Percentiles rank a stretch among this genome's conserved stretches.
These are phyloP conservation scores for Haematococcus sp. DNA, from an alignment of 139 green algal species.

Conservation along the genomic window DNA sequence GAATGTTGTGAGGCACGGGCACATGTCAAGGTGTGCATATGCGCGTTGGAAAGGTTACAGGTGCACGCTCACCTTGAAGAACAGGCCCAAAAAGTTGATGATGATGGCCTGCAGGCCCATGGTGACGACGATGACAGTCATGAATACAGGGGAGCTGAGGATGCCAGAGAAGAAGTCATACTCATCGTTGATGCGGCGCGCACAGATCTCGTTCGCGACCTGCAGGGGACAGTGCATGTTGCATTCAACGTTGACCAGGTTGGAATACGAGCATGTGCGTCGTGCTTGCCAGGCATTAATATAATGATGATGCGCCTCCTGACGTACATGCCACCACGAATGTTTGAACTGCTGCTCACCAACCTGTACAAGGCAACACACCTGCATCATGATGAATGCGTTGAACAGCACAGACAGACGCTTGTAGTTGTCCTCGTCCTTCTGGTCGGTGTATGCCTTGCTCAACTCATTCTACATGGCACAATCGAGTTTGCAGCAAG, in stretches of 20 bases:
- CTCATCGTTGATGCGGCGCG: conserved; percentile 85
- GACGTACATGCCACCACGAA: neutral
- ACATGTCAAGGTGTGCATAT: neutral
- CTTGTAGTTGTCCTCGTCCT: conserved; percentile 22
- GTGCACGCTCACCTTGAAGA: conserved; percentile 86
- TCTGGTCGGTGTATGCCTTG: conserved; percentile 10
- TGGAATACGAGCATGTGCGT: too few relatives aligned
- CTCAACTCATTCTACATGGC: neutral
- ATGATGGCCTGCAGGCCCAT: conserved; percentile 51
- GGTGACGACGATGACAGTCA: conserved; percentile 67
- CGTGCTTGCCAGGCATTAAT: neutral
- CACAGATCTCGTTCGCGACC: conserved; percentile 84
- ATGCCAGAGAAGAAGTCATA: conserved; percentile 83
- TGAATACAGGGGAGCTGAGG: conserved; percentile 65
- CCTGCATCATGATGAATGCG: conserved; percentile 90
- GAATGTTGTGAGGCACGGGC: neutral
- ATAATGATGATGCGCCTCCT: neutral
- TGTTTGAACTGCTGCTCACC: too few relatives aligned
- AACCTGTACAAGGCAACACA: conserved; percentile 19
- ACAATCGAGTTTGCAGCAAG: neutral
- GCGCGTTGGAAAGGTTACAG: too few relatives aligned
- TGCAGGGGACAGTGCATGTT: conserved; percentile 1
- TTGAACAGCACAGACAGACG: conserved; percentile 48
- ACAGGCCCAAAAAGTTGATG: conserved; percentile 45
- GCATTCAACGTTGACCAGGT: neutral